These are phyloP conservation scores for Scheffersomyces coipomensis DNA, from an alignment of 805 yeast species.

Conservation along the genomic window DNA sequence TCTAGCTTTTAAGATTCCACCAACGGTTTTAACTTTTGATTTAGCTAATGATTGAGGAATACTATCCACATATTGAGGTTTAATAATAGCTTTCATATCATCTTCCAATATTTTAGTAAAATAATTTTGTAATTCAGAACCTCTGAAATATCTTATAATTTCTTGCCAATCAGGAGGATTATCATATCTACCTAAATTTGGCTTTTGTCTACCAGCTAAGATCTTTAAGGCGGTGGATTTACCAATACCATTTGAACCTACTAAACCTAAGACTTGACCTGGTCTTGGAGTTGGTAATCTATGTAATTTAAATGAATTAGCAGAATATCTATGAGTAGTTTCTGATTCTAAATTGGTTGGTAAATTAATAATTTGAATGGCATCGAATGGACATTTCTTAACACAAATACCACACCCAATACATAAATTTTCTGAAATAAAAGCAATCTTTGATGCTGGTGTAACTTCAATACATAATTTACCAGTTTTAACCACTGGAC, in stretches of 20 bases:
- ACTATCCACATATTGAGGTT: slow-evolving; percentile 98
- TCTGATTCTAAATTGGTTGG: slow-evolving; percentile 93
- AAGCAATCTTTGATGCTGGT: slow-evolving; percentile 88
- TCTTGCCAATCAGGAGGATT: slow-evolving; percentile 98
- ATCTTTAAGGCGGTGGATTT: slow-evolving; percentile 96
- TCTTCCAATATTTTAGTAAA: slow-evolving; percentile 94
- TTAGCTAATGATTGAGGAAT: slow-evolving; percentile 90
- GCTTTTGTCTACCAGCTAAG: slow-evolving; percentile 95
- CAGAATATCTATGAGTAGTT: slow-evolving; percentile 96
- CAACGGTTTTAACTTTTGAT: slow-evolving; percentile 85
- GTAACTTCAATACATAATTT: slow-evolving; percentile 95
- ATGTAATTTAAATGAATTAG: slow-evolving; percentile 95
- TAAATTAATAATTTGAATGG: slow-evolving; percentile 90
- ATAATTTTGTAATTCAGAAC: slow-evolving; percentile 94
- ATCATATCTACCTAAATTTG: slow-evolving; percentile 90
- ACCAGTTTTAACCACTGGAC: slow-evolving; percentile 98
- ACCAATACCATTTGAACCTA: slow-evolving; percentile 99
- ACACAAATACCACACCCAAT: slow-evolving; percentile 99
- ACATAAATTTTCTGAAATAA: slow-evolving; percentile 90
- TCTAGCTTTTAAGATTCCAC: slow-evolving; percentile 74
- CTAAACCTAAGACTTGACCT: slow-evolving; percentile 96
- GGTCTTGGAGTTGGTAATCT: slow-evolving; percentile 98
- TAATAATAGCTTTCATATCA: slow-evolving; percentile 91
- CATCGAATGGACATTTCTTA: slow-evolving; percentile 97
- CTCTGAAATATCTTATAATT: slow-evolving; percentile 87